Percentiles rank a stretch among this genome's conserved stretches.
Conservation (phyloP, 805 yeast genomes). For the Kazachstania psychrophila region DNA sequence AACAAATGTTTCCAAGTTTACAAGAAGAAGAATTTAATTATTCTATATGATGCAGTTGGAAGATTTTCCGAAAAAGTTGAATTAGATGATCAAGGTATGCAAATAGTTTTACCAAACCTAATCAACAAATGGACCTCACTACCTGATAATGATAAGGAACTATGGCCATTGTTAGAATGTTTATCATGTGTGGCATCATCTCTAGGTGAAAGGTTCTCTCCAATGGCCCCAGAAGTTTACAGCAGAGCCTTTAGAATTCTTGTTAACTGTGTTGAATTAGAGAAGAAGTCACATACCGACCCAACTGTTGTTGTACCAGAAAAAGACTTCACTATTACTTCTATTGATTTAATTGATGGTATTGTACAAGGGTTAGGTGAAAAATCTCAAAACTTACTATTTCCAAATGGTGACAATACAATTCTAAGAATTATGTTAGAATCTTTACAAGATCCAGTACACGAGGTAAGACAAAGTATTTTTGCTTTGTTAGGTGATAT, state of each 20-base stretch:
- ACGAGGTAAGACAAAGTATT: conserved; percentile 89
- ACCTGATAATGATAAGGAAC: conserved; percentile 67
- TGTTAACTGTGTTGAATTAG: conserved; percentile 55
- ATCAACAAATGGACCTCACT: conserved; percentile 70
- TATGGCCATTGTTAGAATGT: conserved; percentile 91
- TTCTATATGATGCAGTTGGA: conserved; percentile 84
- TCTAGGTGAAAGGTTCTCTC: conserved; percentile 74
- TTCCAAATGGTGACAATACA: conserved; percentile 29
- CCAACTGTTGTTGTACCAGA: conserved; percentile 72
- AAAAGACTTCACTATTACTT: conserved; percentile 80
- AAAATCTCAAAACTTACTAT: conserved; percentile 41
- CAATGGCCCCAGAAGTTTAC: conserved; percentile 81
- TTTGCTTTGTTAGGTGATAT: conserved; percentile 88
- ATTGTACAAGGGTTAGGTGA: conserved; percentile 77
- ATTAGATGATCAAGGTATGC: conserved; percentile 48
- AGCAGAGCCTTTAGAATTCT: conserved; percentile 67
- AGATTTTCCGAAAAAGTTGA: conserved; percentile 72
- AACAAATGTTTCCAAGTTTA: conserved; percentile 65
- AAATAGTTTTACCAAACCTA: conserved; percentile 68
- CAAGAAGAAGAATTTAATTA: conserved; percentile 71
- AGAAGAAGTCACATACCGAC: conserved; percentile 52
- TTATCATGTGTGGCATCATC: conserved; percentile 86
- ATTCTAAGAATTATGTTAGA: conserved; percentile 55
- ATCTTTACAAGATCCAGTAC: conserved; percentile 64
- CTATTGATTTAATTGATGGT: conserved; percentile 87